A percentile compares a stretch with the other conserved stretches of the same genome.
These are phyloP conservation scores for Coniochaeta sp. DNA, from an alignment of 2,329 filamentous ascomycete species.

Conservation along the genomic window DNA sequence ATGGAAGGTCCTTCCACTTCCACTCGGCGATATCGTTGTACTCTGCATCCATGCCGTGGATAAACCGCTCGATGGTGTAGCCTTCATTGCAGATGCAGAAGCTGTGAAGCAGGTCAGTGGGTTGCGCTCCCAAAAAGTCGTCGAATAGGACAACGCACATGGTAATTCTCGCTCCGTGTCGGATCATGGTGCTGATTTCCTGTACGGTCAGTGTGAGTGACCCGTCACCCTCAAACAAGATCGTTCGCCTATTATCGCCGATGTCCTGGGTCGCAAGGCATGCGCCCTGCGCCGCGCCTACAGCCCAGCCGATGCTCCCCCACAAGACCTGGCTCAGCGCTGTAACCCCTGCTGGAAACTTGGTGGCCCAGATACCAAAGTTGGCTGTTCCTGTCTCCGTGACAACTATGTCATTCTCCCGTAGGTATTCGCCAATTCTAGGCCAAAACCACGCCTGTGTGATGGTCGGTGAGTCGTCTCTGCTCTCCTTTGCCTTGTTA, in stretches of 20 bases:
- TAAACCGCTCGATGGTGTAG: slow-evolving; percentile 83
- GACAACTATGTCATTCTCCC: slow-evolving; percentile 65
- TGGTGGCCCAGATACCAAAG: slow-evolving; percentile 81
- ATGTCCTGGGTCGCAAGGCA: slow-evolving; percentile 67
- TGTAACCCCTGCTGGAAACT: slow-evolving; percentile 69
- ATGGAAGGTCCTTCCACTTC: slow-evolving; percentile 59
- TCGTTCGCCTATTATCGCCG: slow-evolving; percentile 52
- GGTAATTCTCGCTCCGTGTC: slow-evolving; percentile 65
- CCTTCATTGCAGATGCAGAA: slow-evolving; percentile 85
- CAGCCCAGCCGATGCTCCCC: slow-evolving; percentile 58
- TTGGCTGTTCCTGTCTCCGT: slow-evolving; percentile 85
- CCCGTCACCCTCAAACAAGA: slow-evolving; percentile 85
- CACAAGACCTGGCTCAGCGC: slow-evolving; percentile 73
- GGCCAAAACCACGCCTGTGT: slow-evolving; percentile 75
- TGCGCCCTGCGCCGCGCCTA: slow-evolving; percentile 54
- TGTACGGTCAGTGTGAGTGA: slow-evolving; percentile 80
- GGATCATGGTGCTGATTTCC: slow-evolving; percentile 77
- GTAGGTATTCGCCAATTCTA: slow-evolving; percentile 62
- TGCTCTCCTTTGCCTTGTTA: slow-evolving; percentile 38
- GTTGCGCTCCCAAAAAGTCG: neutral
- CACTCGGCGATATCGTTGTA: slow-evolving; percentile 80
- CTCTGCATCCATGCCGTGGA: slow-evolving; percentile 69
- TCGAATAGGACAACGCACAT: slow-evolving; percentile 45
- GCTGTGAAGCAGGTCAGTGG: slow-evolving; percentile 22
- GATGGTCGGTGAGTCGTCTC: slow-evolving; percentile 38